Base-by-base conservation (phyloP, 2,329 filamentous ascomycete species). In the Xylariaceae sp. region DNA sequence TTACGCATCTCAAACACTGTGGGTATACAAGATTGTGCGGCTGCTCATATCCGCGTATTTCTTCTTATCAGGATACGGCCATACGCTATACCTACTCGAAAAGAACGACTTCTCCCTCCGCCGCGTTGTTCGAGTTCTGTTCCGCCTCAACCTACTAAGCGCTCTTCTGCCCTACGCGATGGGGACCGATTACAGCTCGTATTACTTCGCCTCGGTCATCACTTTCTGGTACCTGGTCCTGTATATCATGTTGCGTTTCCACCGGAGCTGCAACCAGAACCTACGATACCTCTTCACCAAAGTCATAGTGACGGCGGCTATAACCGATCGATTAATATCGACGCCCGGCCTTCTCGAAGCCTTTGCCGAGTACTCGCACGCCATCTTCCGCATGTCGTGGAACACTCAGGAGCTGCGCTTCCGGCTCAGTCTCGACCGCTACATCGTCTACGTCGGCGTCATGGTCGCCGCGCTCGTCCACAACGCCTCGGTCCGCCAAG, bases 161-260 rank as follows among this genome's bases (percentile, higher is more conserved):
- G 77, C 78, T 19, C 59, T 77, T 0, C 70, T 88, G 29, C 74
- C 81, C 1, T 83, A 83, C 20, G 73, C 83, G 59, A 83, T 87
- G 79, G 71, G 75, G 20, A 85, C 81, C 2, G 73, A 78, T 32
- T 87, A 84, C 68, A 69, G 76, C 21, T 76, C 79, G 23, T 87
- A 88, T 67, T 82, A 84, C 68, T 85, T 87, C 62, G 77, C 83
- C 0, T 79, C 83, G 0, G 72, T 86, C 1, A 75, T 81, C 40
- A 85, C 78, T 47, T 85, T 87, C 66, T 89, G 85, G 82, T 88
- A 86, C 65, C 60, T 85, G 5, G 71, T 85, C 20, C 73, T 83
- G n/a, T 87, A 78, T 65, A 59, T 73, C 26, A 84, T 81, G 3
- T 71, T 87, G 54, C 71, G 74, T 18, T 64, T 79, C 18, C 73